These are phyloP conservation scores for Gymnopilus dilepis DNA, from an alignment of 768 basidiomycete genomes.

Conservation along the genomic window DNA sequence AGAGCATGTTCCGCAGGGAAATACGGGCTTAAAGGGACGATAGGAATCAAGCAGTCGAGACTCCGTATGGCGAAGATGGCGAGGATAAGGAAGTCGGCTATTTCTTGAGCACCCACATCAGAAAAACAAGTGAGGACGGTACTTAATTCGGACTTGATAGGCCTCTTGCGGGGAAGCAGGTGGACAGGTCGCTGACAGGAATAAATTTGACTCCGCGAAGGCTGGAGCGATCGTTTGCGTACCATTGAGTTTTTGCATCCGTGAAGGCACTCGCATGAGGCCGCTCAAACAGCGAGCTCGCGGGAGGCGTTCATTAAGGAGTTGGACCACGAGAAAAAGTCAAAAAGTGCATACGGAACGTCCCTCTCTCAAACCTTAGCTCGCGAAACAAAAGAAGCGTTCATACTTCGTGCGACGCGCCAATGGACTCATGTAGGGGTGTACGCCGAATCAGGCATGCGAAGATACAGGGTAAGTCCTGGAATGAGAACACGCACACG, in stretches of 20 bases:
- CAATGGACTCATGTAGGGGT: not conserved
- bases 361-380: not conserved
- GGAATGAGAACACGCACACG: not conserved
- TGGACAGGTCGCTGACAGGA: not conserved
- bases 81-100: constrained; percentile 16
- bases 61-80: constrained; percentile 16
- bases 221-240: constrained; percentile 8
- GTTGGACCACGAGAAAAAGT: not conserved
- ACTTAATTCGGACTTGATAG: constrained; percentile 7
- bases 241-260: not conserved
- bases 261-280: constrained; percentile 10
- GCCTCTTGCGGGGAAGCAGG: constrained; percentile 10
- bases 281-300: constrained; percentile 7
- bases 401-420: not conserved
- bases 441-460: not conserved
- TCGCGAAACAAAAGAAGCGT: no score
- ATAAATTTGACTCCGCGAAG: constrained; percentile 13
- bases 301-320: constrained; percentile 3
- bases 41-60: constrained; percentile 8
- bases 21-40: constrained; percentile 11
- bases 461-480: not conserved
- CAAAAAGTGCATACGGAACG: not conserved
- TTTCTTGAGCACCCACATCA: constrained; percentile 9
- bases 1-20: not conserved
- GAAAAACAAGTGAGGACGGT: constrained; percentile 8